phyloP scores from a whole-genome alignment of 768 basidiomycete genomes.

The Rossbeevera mucosa region DNA sequence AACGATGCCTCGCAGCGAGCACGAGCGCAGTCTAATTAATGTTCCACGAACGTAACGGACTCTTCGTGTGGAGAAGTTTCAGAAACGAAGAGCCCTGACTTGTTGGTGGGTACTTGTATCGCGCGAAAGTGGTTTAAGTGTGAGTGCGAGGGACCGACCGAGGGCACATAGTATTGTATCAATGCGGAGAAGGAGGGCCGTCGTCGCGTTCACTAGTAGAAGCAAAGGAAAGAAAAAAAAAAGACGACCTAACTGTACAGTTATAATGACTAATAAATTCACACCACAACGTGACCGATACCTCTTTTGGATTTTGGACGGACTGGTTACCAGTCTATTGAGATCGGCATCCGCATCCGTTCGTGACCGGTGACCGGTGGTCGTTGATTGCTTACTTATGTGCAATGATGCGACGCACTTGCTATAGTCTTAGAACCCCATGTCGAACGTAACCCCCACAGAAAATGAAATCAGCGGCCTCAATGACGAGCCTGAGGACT shows the following conservation, averaged over 20 bases:
- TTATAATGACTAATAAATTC: too few relatives aligned
- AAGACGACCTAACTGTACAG: too few relatives aligned
- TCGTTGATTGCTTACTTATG: neutral
- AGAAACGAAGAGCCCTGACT: constrained; percentile 59
- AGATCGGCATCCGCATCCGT: too few relatives aligned
- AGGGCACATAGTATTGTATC: too few relatives aligned
- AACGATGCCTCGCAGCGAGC: constrained; percentile 52
- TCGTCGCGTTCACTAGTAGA: too few relatives aligned
- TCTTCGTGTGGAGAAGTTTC: constrained; percentile 36
- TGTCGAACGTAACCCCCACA: neutral
- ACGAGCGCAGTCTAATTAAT: constrained; percentile 36
- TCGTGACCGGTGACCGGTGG: neutral
- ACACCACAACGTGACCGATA: too few relatives aligned
- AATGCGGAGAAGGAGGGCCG: too few relatives aligned
- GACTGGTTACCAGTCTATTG: too few relatives aligned
- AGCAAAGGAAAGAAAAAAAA: too few relatives aligned
- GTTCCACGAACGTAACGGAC: constrained; percentile 76
- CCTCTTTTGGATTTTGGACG: too few relatives aligned
- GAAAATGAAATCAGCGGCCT: neutral
- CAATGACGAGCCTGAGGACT: neutral
- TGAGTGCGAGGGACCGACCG: too few relatives aligned
- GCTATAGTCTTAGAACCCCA: neutral
- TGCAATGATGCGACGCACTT: neutral
- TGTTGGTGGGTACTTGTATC: constrained; percentile 41
- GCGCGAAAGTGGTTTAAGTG: too few relatives aligned